Percentiles rank a stretch among this genome's conserved stretches.
These are phyloP conservation scores for Lophium mytilinum DNA, from an alignment of 495 filamentous ascomycete genomes.

Conservation along the genomic window DNA sequence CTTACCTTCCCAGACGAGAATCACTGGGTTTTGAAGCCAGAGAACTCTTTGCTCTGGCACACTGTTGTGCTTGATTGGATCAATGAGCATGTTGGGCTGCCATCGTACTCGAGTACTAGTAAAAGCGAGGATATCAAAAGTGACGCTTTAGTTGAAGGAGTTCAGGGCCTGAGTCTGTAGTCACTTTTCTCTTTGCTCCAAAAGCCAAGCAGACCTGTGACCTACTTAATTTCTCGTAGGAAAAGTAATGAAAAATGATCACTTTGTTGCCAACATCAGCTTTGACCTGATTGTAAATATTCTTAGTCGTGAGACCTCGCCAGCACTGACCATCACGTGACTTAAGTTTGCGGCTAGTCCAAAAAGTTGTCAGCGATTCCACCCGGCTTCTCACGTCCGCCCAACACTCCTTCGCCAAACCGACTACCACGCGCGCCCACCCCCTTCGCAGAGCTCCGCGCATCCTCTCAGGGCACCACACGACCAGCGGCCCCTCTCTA, in stretches of 20 bases:
- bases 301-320: no score
- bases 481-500: not conserved
- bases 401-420: not conserved
- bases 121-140: not conserved
- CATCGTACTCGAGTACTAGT: constrained; percentile 18
- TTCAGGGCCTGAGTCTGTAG: not conserved
- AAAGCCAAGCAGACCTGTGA: no score
- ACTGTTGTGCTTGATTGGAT: constrained; percentile 82
- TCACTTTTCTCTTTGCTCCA: no score
- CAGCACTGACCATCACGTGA: no score
- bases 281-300: no score
- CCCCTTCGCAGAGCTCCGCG: not conserved
- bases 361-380: no score
- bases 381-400: no score
- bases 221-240: no score
- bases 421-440: constrained; percentile 2
- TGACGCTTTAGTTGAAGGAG: not conserved
- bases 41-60: constrained; percentile 89
- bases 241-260: no score
- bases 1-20: constrained; percentile 81
- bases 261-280: no score
- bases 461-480: not conserved
- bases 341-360: no score
- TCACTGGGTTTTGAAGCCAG: constrained; percentile 85
- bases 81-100: constrained; percentile 65